Evolutionary conservation across 768 basidiomycete species (phyloP).

Genomic region (Boletus fagicola): DNA sequence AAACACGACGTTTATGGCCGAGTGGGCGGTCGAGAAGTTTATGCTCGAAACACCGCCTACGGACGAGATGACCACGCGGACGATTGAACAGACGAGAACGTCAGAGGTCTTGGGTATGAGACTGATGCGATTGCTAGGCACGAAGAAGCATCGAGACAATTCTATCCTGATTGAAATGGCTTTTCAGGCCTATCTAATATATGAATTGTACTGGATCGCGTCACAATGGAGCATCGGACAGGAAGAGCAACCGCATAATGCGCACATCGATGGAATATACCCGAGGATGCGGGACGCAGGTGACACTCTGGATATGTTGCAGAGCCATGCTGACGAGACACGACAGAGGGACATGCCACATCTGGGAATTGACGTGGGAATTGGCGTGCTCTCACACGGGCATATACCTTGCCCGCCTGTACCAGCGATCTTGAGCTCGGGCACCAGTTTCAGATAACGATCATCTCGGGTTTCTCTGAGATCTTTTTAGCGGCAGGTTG

Average conservation of each 20-base stretch:
- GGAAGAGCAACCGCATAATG: slow-evolving; percentile 11
- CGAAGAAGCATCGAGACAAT: slow-evolving; percentile 13
- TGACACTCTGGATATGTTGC: slow-evolving; percentile 3
- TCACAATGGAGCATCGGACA: slow-evolving; percentile 25
- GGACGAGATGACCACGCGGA: slow-evolving; percentile 1
- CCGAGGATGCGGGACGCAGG: slow-evolving; percentile 34
- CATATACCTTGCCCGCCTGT: too few species aligned
- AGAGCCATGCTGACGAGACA: background rate
- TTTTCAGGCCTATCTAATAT: slow-evolving; percentile 27
- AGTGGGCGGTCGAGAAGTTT: slow-evolving; percentile 42
- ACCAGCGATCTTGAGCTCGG: slow-evolving; percentile 16
- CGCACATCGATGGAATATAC: slow-evolving; percentile 29
- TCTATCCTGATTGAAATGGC: slow-evolving; percentile 34
- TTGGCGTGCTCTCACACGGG: background rate
- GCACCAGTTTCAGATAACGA: slow-evolving; percentile 5
- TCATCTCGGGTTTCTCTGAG: slow-evolving; percentile 24
- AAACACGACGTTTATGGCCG: slow-evolving; percentile 43
- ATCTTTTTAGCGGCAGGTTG: slow-evolving; percentile 30
- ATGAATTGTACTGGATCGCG: slow-evolving; percentile 20
- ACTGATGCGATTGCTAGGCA: slow-evolving; percentile 20
- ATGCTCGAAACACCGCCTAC: slow-evolving; percentile 14
- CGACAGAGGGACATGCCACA: slow-evolving; percentile 41
- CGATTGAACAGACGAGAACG: slow-evolving; percentile 11
- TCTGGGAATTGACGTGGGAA: slow-evolving; percentile 33
- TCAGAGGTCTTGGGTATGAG: slow-evolving; percentile 11